Evolutionary conservation across 148 eudicot species (phyloP), one percentile per base, ranked within the genome.

Genomic region (Cornus kousa): DNA sequence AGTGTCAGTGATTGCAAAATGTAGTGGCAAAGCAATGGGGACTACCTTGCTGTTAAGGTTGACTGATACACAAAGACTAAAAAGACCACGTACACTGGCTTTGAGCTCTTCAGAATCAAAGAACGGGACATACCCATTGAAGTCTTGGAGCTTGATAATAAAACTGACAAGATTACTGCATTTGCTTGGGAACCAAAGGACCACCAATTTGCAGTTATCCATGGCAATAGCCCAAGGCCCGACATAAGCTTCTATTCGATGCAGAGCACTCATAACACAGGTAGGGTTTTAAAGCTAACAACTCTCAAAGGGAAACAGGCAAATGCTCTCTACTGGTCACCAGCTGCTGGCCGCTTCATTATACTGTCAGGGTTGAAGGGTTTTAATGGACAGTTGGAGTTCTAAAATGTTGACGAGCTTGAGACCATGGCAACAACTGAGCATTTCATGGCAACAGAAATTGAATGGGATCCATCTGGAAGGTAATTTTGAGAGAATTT

Each of bases 151-250:
- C 94, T 93, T 65, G 97, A 93, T 12, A 93, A 93, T 67, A 93
- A 93, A 80, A 93, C 89, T 78, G 94, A 93, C 72, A 93, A 91
- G 80, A 90, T 93, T 70, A 87, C 91, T 80, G 88, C 94, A 24
- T 93, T 93, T 89, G 97, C 97, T 60, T 93, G 97, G 97, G 97
- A 93, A 82, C 94, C 97, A 65, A 93, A 91, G 81, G 97, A 94
- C 39, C 97, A 93, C 72, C 87, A 94, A 72, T 93, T 93, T 88
- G 97, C 91, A 0, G 91, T 93, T 77, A 89, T 93, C 65, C 97
- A 93, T 82, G 94, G 93, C 62, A 95, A 93, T 77, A 85, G 80
- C 81, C 91, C 93, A 7, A 88, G 90, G 86, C 94, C 95, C 37
- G 97, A 91, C 76, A 78, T 93, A 71, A 93, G 95, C 70, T 91